Conservation (phyloP, 202 grass and related monocot species). For the Carex sylvatica region DNA sequence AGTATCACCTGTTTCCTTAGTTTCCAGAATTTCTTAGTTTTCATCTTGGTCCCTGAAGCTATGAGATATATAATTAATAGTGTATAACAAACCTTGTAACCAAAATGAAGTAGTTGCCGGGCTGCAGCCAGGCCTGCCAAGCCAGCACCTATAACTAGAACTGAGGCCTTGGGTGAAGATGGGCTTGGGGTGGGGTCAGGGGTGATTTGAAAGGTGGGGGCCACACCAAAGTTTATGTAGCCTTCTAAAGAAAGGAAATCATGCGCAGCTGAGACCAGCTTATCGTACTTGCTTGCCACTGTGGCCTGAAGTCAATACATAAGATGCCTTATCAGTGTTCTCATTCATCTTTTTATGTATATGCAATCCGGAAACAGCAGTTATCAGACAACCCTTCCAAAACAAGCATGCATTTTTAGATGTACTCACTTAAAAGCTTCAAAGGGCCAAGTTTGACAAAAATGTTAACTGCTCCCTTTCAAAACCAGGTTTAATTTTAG, state of each 20-base stretch:
- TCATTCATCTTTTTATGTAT: neutral
- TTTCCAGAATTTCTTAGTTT: neutral
- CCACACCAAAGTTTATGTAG: conserved; percentile 92
- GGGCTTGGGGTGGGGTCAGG: conserved; percentile 32
- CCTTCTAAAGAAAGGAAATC: conserved; percentile 68
- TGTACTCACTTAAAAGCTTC: neutral
- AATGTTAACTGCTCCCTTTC: neutral
- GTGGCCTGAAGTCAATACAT: conserved; percentile 45
- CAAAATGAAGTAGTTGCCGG: conserved; percentile 68
- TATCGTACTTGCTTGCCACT: conserved; percentile 64
- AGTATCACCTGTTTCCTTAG: neutral
- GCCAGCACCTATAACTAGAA: conserved; percentile 70
- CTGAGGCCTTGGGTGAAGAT: conserved; percentile 30
- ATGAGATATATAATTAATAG: neutral
- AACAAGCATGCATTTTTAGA: neutral
- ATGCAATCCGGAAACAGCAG: neutral
- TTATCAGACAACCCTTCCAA: neutral
- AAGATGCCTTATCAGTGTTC: neutral
- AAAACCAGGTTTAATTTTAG: neutral
- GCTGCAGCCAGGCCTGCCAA: conserved; percentile 75
- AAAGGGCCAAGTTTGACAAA: neutral
- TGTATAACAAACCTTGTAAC: conserved; percentile 36
- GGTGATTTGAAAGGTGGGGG: conserved; percentile 53
- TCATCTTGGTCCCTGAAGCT: neutral
- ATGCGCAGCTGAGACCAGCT: conserved; percentile 58